Evolutionary conservation across 2,329 filamentous ascomycete genomes (phyloP), one percentile per base, ranked within the genome.

Genomic region (Hypomyces perniciosus): DNA sequence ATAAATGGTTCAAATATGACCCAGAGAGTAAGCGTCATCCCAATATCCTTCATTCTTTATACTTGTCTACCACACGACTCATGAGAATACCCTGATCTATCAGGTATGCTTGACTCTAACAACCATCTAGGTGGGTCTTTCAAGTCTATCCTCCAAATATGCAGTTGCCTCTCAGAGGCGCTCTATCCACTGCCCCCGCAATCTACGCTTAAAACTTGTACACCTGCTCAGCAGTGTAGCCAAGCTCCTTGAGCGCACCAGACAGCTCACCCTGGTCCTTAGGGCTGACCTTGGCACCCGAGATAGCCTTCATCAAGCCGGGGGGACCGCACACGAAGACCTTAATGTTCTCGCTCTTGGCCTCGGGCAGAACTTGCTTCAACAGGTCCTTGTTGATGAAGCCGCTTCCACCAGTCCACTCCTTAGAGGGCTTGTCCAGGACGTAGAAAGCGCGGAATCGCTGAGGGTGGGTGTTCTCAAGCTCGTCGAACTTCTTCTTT

Each of bases 361-460:
- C 90, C 72, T 95, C 90, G 8, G 93, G 93, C 10, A 97, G 80
- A 8, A 96, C 90, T 46, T 88, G 92, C 85, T 97, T 96, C 64
- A 99, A 74, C 52, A 97, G 78, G 58, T 96, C 90, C 80, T 96
- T 95, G 70, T 73, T 88, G 66, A 99, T 86, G 75, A 77, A 85
- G 56, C 93, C 93, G 69, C 84, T 88, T 63, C 78, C 81, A 59
- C 88, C 86, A 50, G 72, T 70, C 90, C 90, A 96, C 53, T 78
- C 78, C 74, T 88, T 81, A 86, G 86, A 44, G 82, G 88, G 62
- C 64, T 92, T 88, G 75, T 96, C 89, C 35, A 99, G 80, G 47
- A 91, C 80, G 74, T 97, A 96, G 74, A 97, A 96, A 52, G 88
- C 90, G 62, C 88, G 84, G 86, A 99, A 97, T 58, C 91, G 86